These are phyloP conservation scores for Boletus tomentosulus DNA, from an alignment of 768 basidiomycete species.

Conservation along the genomic window DNA sequence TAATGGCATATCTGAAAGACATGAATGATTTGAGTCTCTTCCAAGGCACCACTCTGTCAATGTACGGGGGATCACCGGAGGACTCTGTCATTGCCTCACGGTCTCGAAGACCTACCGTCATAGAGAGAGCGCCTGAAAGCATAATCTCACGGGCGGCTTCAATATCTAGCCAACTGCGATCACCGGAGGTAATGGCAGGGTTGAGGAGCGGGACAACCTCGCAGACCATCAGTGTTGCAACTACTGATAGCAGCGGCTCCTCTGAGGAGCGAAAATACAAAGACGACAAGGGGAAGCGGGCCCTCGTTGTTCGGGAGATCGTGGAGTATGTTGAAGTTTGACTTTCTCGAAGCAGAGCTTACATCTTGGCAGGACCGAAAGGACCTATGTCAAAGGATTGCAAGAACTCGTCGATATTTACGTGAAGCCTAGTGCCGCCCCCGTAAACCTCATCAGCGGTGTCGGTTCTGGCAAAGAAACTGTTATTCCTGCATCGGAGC, in stretches of 20 bases:
- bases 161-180: slow-evolving; percentile 57
- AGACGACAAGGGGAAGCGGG: slow-evolving; percentile 83
- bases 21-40: slow-evolving; percentile 86
- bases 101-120: slow-evolving; percentile 63
- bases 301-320: slow-evolving; percentile 85
- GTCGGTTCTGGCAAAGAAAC: slow-evolving; percentile 77
- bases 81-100: slow-evolving; percentile 38
- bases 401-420: slow-evolving; percentile 95
- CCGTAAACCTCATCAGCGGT: slow-evolving; percentile 65
- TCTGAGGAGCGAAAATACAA: slow-evolving; percentile 84
- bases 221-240: slow-evolving; percentile 69
- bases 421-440: slow-evolving; percentile 75
- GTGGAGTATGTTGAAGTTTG: slow-evolving; percentile 58
- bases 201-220: slow-evolving; percentile 56
- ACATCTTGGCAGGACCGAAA: slow-evolving; percentile 68
- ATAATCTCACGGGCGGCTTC: slow-evolving; percentile 51
- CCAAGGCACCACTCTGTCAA: slow-evolving; percentile 50
- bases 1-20: slow-evolving; percentile 95
- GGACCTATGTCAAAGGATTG: slow-evolving; percentile 91
- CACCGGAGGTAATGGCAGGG: slow-evolving; percentile 57
- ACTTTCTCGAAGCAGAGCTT: slow-evolving; percentile 1
- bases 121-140: slow-evolving; percentile 48
- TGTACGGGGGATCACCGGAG: slow-evolving; percentile 53
- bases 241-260: slow-evolving; percentile 69
- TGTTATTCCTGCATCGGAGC: slow-evolving; percentile 77